Conservation (phyloP, 164 flowering plant genomes). For the Santalum album region DNA sequence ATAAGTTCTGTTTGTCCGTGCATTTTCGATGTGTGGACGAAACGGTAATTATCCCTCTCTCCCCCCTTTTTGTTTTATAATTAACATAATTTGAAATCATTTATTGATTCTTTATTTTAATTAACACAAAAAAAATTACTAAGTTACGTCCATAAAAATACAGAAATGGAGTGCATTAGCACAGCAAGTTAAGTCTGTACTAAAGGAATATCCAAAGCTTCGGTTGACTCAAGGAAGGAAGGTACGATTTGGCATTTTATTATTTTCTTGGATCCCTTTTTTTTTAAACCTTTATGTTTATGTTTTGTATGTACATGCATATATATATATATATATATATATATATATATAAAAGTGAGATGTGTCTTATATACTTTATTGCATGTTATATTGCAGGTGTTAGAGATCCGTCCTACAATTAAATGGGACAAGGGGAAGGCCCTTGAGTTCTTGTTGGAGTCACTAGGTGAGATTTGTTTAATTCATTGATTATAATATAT, state of each 20-base stretch:
- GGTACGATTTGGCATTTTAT: conserved; percentile 20
- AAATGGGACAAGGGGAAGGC: conserved; percentile 86
- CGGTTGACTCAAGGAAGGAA: conserved; percentile 56
- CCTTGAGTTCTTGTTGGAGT: conserved; percentile 59
- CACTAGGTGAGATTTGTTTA: conserved; percentile 44
- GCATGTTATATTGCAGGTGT: conserved; percentile 26
- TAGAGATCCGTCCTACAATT: conserved; percentile 64
- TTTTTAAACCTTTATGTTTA: too few species aligned
- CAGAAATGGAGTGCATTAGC: conserved; percentile 67
- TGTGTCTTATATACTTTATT: conserved; percentile 5
- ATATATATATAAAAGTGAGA: background rate
- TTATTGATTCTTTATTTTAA: too few species aligned
- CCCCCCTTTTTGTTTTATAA: background rate
- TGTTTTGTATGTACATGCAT: background rate
- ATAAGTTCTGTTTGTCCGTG: conserved; percentile 88
- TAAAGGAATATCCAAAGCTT: conserved; percentile 55
- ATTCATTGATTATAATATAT: background rate
- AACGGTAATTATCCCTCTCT: conserved; percentile 31
- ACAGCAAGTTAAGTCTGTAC: conserved; percentile 37
- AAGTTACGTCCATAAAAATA: background rate
- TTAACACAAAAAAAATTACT: background rate
- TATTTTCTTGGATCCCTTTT: too few species aligned
- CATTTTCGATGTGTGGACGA: conserved; percentile 91
- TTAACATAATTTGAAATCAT: too few species aligned
- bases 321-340: background rate